These are phyloP conservation scores for Vinca minor DNA, from an alignment of 257 asterid genomes.

Conservation along the genomic window DNA sequence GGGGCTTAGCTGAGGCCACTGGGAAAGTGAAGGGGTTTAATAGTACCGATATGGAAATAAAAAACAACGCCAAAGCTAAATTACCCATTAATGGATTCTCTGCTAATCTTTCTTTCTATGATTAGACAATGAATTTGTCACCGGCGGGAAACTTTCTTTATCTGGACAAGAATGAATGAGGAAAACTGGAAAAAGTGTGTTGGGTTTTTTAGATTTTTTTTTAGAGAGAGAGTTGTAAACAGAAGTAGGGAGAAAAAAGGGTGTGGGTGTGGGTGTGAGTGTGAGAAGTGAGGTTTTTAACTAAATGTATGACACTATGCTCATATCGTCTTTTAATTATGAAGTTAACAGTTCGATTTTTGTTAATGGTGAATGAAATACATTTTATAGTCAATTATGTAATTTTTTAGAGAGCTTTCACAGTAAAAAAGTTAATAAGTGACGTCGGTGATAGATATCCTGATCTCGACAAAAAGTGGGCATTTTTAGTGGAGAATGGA, in stretches of 20 bases:
- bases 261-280: not conserved
- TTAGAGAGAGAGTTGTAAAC: slow-evolving; percentile 1
- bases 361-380: too few species aligned
- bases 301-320: too few species aligned
- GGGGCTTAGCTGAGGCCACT: slow-evolving; percentile 25
- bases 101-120: not conserved
- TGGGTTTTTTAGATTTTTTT: not conserved
- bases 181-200: not conserved
- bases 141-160: not conserved
- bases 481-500: not conserved
- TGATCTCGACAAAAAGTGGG: too few species aligned
- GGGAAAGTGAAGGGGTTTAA: slow-evolving; percentile 20
- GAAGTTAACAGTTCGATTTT: too few species aligned
- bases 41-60: slow-evolving; percentile 6
- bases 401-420: too few species aligned
- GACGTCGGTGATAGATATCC: too few species aligned
- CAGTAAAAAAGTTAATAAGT: too few species aligned
- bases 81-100: not conserved
- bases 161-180: not conserved
- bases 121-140: too few species aligned
- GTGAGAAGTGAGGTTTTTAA: too few species aligned
- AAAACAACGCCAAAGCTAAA: slow-evolving; percentile 25
- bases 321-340: too few species aligned
- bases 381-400: too few species aligned
- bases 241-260: not conserved